phyloP scores from a whole-genome alignment of 495 filamentous ascomycete genomes.

The Aspergillus olivimuriae region DNA sequence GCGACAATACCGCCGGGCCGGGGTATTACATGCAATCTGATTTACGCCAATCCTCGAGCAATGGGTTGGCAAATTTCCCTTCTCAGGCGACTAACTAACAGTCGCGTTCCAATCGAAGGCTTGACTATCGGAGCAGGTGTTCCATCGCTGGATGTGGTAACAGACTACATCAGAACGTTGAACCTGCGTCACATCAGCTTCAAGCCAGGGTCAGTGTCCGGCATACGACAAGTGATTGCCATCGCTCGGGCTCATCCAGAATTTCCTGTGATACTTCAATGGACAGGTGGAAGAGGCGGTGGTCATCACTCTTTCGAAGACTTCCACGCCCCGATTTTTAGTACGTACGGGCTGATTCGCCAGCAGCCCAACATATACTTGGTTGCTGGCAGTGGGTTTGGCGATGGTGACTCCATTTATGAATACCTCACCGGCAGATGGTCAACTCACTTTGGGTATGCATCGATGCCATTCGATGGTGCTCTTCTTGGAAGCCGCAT shows the following conservation, averaged over 20 bases:
- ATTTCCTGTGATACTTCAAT: conserved; percentile 45
- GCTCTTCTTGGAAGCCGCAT: conserved; percentile 41
- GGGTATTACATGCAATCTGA: conserved; percentile 34
- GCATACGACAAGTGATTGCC: conserved; percentile 41
- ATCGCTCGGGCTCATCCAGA: conserved; percentile 40
- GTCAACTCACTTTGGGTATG: conserved; percentile 32
- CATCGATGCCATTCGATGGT: conserved; percentile 46
- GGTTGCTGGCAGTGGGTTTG: conserved; percentile 45
- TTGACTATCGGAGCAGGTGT: conserved; percentile 45
- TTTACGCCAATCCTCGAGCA: conserved; percentile 32
- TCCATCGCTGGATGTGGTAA: conserved; percentile 42
- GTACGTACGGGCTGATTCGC: conserved; percentile 39
- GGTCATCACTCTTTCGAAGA: conserved; percentile 49
- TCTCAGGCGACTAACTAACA: conserved; percentile 17
- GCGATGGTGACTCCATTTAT: conserved; percentile 38
- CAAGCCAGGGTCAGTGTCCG: conserved; percentile 41
- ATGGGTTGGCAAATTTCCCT: conserved; percentile 32
- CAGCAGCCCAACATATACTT: conserved; percentile 41
- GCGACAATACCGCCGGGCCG: conserved; percentile 20
- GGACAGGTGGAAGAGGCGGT: conserved; percentile 46
- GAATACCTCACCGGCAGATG: conserved; percentile 42
- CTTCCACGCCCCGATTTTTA: conserved; percentile 42
- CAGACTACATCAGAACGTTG: conserved; percentile 40
- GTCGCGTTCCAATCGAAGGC: conserved; percentile 28
- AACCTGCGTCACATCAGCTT: conserved; percentile 44